These are phyloP conservation scores for Colletotrichum musicola DNA, from an alignment of 2,329 filamentous ascomycete species.

Conservation along the genomic window DNA sequence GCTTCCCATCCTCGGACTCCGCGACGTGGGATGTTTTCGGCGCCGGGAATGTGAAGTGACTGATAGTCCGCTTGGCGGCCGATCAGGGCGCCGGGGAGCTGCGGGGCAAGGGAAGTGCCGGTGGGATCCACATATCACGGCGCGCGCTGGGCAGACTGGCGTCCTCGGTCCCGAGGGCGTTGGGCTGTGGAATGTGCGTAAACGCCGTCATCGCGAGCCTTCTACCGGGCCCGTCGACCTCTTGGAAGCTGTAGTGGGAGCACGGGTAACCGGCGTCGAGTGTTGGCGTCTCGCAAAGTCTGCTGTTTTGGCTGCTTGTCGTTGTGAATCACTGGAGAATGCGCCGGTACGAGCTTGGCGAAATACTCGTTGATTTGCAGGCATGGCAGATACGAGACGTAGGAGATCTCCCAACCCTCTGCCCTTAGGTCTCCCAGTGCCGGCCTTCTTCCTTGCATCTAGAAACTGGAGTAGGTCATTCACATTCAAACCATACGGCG, in stretches of 20 bases:
- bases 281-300: background rate
- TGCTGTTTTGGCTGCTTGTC: slow-evolving; percentile 42
- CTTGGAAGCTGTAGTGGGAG: slow-evolving; percentile 54
- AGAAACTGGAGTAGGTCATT: slow-evolving; percentile 64
- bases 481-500: slow-evolving; percentile 71
- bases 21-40: slow-evolving; percentile 59
- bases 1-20: slow-evolving; percentile 53
- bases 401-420: slow-evolving; percentile 60
- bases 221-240: slow-evolving; percentile 66
- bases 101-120: slow-evolving; percentile 17
- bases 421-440: slow-evolving; percentile 59
- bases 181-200: slow-evolving; percentile 34
- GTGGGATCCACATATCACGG: slow-evolving; percentile 22
- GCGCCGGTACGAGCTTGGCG: slow-evolving; percentile 61
- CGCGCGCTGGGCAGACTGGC: slow-evolving; percentile 9
- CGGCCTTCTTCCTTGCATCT: slow-evolving; percentile 59
- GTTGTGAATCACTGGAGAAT: slow-evolving; percentile 63
- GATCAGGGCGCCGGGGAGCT: slow-evolving; percentile 49
- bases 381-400: slow-evolving; percentile 72
- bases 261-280: slow-evolving; percentile 40
- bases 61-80: slow-evolving; percentile 56
- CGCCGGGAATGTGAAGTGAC: slow-evolving; percentile 56
- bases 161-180: background rate
- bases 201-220: slow-evolving; percentile 54
- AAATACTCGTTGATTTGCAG: slow-evolving; percentile 74